Conservation (phyloP, 805 yeast genomes). For the Aciculoconidium aculeatum region DNA sequence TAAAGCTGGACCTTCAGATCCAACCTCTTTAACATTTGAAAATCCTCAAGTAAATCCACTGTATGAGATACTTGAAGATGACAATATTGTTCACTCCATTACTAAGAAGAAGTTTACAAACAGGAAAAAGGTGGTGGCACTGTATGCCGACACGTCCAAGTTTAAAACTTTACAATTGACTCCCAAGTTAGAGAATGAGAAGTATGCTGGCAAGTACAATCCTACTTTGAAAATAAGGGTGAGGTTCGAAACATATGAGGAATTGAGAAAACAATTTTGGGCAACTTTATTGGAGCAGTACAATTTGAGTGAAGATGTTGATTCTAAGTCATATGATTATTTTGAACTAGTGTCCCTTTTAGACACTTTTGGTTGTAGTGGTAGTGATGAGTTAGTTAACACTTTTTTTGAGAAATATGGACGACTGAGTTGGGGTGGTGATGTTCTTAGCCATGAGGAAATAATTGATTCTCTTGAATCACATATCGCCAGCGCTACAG, state of each 20-base stretch:
- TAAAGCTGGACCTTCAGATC: neutral
- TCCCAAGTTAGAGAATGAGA: constrained; percentile 24
- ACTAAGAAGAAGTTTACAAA: constrained; percentile 22
- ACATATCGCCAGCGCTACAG: constrained; percentile 19
- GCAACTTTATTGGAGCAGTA: constrained; percentile 51
- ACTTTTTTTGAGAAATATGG: constrained; percentile 43
- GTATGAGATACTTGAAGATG: constrained; percentile 21
- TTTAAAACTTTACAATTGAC: constrained; percentile 38
- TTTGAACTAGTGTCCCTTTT: constrained; percentile 61
- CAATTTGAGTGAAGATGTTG: constrained; percentile 31
- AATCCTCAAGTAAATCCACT: constrained; percentile 9
- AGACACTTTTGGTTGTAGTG: constrained; percentile 52
- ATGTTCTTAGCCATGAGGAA: constrained; percentile 39
- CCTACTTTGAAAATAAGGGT: constrained; percentile 58
- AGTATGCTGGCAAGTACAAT: constrained; percentile 31
- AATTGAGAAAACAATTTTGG: constrained; percentile 68
- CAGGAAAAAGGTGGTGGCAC: constrained; percentile 24
- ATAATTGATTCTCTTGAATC: constrained; percentile 43
- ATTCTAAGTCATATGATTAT: constrained; percentile 39
- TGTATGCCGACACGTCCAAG: constrained; percentile 33
- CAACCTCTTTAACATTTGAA: constrained; percentile 1
- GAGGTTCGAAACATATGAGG: constrained; percentile 60
- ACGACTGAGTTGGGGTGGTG: constrained; percentile 51
- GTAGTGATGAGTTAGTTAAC: constrained; percentile 49
- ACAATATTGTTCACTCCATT: constrained; percentile 24